Evolutionary conservation across 257 asterid species (phyloP), one percentile per base, ranked within the genome.

Genomic region (Fraxinus pennsylvanica): DNA sequence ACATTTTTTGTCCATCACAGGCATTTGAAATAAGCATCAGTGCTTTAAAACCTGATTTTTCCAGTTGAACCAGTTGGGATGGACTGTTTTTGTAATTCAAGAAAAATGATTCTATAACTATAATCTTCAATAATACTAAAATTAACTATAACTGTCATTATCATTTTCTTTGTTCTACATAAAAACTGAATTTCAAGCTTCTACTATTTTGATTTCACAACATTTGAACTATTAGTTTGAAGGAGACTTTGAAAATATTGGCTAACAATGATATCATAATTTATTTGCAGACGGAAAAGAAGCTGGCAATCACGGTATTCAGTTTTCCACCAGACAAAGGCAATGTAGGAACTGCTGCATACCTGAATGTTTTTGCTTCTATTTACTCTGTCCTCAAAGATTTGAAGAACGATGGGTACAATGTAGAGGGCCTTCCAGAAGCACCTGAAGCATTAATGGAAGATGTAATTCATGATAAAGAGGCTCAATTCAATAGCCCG

Each of bases 261-360:
- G 57, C 77, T 77, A 63, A 76, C 45, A 73, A 43, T 50, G 19
- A 71, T 19, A 17, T 47, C 50, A 74, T 68, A 21, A 54, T 6
- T 1, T 43, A 13, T 76, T 41, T 84, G 87, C 91, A 95, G 99
- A 67, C 83, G 5, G 93, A 91, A 25, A 95, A 95, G 93, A 90
- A 76, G 89, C 85, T 95, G 27, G 99, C 99, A 33, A 90, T 95
- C 80, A 95, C 99, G 2, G 99, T 95, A 27, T 95, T 95, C 79
- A 95, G 99, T 85, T 95, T 95, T 84, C 99, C 98, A 1, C 99
- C 99, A 5, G 99, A 95, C 96, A 93, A 95, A 85, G 99, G 99
- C 88, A 95, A 95, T 47, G 94, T 95, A 1, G 99, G 99, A 82
- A 90, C 92, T 61, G 98, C 99, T 25, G 98, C 99, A 5, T 95